Percentiles rank a stretch among this genome's conserved stretches.
Conservation (phyloP, 371 early-diverging fungal genomes). For the Blakeslea trispora region DNA sequence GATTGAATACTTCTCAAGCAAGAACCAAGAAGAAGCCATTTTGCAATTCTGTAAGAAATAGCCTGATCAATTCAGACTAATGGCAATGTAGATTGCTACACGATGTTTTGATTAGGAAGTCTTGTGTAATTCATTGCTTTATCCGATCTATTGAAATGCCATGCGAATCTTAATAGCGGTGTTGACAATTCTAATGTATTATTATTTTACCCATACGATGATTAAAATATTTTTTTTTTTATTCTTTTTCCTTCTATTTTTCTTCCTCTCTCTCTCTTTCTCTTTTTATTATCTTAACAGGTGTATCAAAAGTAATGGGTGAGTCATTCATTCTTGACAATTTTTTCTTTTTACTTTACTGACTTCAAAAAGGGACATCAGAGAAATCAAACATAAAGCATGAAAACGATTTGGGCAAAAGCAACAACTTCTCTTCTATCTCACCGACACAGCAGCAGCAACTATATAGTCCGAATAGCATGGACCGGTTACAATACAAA, state of each 20-base stretch:
- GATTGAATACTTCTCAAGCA: too few relatives aligned
- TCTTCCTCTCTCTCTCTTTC: neutral
- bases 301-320: neutral
- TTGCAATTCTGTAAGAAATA: too few relatives aligned
- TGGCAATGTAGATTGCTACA: too few relatives aligned
- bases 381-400: neutral
- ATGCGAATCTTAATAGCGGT: neutral
- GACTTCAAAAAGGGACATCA: neutral
- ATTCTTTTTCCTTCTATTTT: neutral
- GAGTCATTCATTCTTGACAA: too few relatives aligned
- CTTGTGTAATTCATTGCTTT: too few relatives aligned
- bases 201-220: constrained; percentile 6
- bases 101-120: too few relatives aligned
- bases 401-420: neutral
- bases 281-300: neutral
- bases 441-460: neutral
- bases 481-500: neutral
- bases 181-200: constrained; percentile 2
- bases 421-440: neutral
- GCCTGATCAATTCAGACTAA: too few relatives aligned
- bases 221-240: neutral
- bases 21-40: too few relatives aligned
- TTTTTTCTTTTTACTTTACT: neutral
- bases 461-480: neutral
- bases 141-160: neutral